Conservation (phyloP, 2,329 filamentous ascomycete genomes). For the Venturia oleaginea region DNA sequence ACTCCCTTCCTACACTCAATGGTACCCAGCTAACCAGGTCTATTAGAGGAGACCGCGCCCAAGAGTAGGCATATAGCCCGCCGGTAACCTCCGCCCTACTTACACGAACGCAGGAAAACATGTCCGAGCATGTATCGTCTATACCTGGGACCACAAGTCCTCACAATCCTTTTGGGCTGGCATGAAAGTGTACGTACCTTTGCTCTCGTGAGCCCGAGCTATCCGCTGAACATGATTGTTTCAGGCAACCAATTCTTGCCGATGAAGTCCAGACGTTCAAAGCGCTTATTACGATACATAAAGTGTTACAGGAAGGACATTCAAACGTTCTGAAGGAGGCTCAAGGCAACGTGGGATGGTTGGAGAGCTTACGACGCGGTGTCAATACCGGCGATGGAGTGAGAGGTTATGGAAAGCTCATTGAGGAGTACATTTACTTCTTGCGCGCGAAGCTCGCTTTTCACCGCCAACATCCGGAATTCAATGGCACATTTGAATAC, state of each 20-base stretch:
- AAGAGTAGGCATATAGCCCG: conserved; percentile 42
- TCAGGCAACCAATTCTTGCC: conserved; percentile 88
- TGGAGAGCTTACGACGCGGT: conserved; percentile 83
- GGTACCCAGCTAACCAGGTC: conserved; percentile 17
- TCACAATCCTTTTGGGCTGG: conserved; percentile 93
- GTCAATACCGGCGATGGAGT: conserved; percentile 69
- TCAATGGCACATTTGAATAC: conserved; percentile 98
- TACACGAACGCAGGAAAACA: conserved; percentile 58
- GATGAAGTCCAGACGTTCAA: conserved; percentile 99
- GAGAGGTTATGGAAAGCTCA: conserved; percentile 83
- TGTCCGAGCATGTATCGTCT: conserved; percentile 95
- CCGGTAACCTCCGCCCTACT: conserved; percentile 20
- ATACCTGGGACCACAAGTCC: conserved; percentile 98
- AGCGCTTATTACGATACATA: conserved; percentile 92
- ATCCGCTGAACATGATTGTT: background rate
- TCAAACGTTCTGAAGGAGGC: conserved; percentile 80
- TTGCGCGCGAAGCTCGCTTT: conserved; percentile 92
- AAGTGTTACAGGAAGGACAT: conserved; percentile 94
- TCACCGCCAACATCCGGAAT: conserved; percentile 92
- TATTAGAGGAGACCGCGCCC: conserved; percentile 53
- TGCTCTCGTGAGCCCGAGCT: conserved; percentile 1
- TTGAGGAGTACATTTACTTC: conserved; percentile 95
- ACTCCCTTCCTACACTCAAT: conserved; percentile 15
- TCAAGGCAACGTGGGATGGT: conserved; percentile 79
- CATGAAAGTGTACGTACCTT: conserved; percentile 77